Conservation (phyloP, 2,329 filamentous ascomycete species). For the Fusarium siculi region DNA sequence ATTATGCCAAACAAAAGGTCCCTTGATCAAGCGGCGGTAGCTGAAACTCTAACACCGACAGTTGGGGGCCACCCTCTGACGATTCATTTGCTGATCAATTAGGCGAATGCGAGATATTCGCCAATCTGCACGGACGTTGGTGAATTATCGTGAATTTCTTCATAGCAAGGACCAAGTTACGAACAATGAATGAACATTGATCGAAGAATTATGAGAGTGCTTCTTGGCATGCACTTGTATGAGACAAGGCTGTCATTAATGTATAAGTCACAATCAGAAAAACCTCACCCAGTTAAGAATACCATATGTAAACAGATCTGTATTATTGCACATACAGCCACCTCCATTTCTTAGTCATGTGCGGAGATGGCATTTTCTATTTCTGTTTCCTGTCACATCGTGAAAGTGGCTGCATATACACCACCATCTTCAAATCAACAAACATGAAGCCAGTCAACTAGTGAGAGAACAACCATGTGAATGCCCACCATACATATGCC, state of each 20-base stretch:
- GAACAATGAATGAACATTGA: not conserved
- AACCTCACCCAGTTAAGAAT: not conserved
- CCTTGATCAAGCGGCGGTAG: slow-evolving; percentile 17
- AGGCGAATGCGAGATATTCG: slow-evolving; percentile 9
- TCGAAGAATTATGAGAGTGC: not conserved
- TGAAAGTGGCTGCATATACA: slow-evolving; percentile 16
- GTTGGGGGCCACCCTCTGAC: slow-evolving; percentile 17
- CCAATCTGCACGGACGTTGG: not conserved
- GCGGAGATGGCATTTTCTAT: slow-evolving; percentile 34
- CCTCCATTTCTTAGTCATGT: not conserved
- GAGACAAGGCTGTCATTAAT: not conserved
- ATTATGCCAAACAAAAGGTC: slow-evolving; percentile 32
- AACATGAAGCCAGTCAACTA: not conserved
- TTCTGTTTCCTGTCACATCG: slow-evolving; percentile 17
- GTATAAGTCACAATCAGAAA: not conserved
- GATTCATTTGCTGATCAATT: slow-evolving; percentile 7
- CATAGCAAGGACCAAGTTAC: not conserved
- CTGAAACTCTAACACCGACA: slow-evolving; percentile 31
- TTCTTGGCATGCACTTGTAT: not conserved
- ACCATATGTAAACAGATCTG: not conserved
- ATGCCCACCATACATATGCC: not conserved
- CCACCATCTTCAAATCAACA: not conserved
- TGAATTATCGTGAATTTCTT: not conserved
- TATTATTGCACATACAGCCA: not conserved
- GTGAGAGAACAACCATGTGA: not conserved